A percentile compares a stretch with the other conserved stretches of the same genome.
These are phyloP conservation scores for Plantago elongata DNA, from an alignment of 257 asterid genomes.

Conservation along the genomic window DNA sequence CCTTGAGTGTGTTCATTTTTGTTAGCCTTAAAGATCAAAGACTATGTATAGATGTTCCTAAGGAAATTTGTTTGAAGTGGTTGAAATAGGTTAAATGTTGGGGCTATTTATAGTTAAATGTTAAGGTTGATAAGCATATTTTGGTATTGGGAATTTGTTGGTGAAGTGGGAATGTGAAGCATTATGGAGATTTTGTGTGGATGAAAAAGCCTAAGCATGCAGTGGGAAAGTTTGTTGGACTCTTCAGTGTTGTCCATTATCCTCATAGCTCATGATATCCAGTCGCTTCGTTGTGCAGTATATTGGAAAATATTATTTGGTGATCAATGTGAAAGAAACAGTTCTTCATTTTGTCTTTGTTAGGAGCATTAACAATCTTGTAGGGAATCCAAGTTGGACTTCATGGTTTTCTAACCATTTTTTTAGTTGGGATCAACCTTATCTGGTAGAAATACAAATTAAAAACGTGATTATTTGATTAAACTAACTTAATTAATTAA, in stretches of 20 bases:
- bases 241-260: slow-evolving; percentile 4
- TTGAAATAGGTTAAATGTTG: not conserved
- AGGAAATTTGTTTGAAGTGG: slow-evolving; percentile 5
- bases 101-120: slow-evolving; percentile 45
- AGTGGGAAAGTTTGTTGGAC: not conserved
- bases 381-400: slow-evolving; percentile 5
- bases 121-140: slow-evolving; percentile 9
- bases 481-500: too few relatives aligned
- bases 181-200: slow-evolving; percentile 7
- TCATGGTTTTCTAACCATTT: not conserved
- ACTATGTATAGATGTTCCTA: not conserved
- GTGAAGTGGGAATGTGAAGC: slow-evolving; percentile 1
- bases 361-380: not conserved
- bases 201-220: slow-evolving; percentile 3
- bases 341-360: not conserved
- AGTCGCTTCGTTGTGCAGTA: not conserved
- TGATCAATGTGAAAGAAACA: not conserved
- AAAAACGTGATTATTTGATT: too few relatives aligned
- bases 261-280: not conserved
- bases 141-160: not conserved
- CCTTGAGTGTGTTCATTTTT: slow-evolving; percentile 33
- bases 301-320: not conserved
- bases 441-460: too few relatives aligned
- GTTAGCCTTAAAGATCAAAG: slow-evolving; percentile 1
- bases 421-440: too few relatives aligned